Evolutionary conservation across 2,329 filamentous ascomycete genomes (phyloP).

Genomic region (Hypoxylon sp.): DNA sequence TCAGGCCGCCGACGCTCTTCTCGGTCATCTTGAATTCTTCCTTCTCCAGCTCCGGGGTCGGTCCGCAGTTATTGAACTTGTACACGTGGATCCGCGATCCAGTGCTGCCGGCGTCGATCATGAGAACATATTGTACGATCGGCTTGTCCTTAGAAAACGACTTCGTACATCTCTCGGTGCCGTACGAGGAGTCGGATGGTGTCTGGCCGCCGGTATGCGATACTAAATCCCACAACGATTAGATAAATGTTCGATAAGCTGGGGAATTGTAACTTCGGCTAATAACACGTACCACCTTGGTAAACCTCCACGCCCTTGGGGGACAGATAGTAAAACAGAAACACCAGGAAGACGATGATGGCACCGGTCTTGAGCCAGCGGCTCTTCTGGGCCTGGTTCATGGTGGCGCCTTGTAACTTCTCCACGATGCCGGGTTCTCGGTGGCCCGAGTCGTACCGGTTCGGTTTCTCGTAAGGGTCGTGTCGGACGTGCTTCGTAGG

Average conservation of each 20-base stretch:
- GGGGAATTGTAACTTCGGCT: background rate
- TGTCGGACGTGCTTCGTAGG: conserved; percentile 69
- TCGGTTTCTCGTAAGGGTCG: conserved; percentile 75
- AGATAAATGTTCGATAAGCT: conserved; percentile 27
- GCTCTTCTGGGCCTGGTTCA: conserved; percentile 73
- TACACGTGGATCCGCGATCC: conserved; percentile 98
- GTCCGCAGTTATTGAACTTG: conserved; percentile 98
- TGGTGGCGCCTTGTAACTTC: conserved; percentile 68
- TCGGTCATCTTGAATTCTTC: conserved; percentile 95
- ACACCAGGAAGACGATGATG: conserved; percentile 69
- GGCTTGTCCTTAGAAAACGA: conserved; percentile 90
- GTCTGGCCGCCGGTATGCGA: conserved; percentile 60
- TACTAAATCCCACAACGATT: conserved; percentile 37
- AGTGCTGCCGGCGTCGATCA: conserved; percentile 98
- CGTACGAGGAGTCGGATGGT: conserved; percentile 70
- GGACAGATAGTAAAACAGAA: conserved; percentile 73
- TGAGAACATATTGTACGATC: conserved; percentile 95
- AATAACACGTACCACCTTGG: conserved; percentile 56
- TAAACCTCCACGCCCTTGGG: conserved; percentile 68
- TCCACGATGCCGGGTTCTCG: conserved; percentile 62
- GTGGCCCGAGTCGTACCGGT: conserved; percentile 65
- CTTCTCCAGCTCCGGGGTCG: conserved; percentile 92
- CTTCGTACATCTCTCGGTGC: conserved; percentile 81
- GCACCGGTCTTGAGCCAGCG: conserved; percentile 75
- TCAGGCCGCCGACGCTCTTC: conserved; percentile 85